Evolutionary conservation across 2,329 filamentous ascomycete genomes (phyloP).

Genomic region (Colletotrichum sp.): DNA sequence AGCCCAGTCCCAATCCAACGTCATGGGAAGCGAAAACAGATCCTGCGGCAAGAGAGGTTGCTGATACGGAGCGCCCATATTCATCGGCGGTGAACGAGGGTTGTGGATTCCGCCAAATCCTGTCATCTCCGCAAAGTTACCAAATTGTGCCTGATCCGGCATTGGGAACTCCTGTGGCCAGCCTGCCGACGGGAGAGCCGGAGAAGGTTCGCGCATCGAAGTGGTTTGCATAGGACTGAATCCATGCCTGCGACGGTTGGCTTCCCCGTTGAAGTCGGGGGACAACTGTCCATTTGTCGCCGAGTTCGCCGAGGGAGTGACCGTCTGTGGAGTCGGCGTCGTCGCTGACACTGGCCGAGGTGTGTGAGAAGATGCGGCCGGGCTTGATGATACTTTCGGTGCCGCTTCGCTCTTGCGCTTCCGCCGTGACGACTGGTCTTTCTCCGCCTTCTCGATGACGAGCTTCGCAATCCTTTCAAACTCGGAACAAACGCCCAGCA

Average conservation of each 20-base stretch:
- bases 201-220: slow-evolving; percentile 47
- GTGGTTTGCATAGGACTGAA: slow-evolving; percentile 42
- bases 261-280: slow-evolving; percentile 23
- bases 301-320: not conserved
- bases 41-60: slow-evolving; percentile 92
- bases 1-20: slow-evolving; percentile 85
- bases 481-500: slow-evolving; percentile 93
- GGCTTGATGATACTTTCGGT: slow-evolving; percentile 22
- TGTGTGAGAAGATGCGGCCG: slow-evolving; percentile 32
- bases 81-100: slow-evolving; percentile 38
- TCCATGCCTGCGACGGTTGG: slow-evolving; percentile 13
- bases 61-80: slow-evolving; percentile 59
- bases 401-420: slow-evolving; percentile 80
- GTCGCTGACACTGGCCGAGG: slow-evolving; percentile 31
- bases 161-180: slow-evolving; percentile 54
- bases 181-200: slow-evolving; percentile 45
- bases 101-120: slow-evolving; percentile 43
- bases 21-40: slow-evolving; percentile 95
- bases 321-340: slow-evolving; percentile 33
- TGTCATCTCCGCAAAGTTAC: slow-evolving; percentile 50
- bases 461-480: slow-evolving; percentile 93
- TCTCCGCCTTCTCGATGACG: slow-evolving; percentile 90
- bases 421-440: slow-evolving; percentile 77
- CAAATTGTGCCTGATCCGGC: slow-evolving; percentile 40
- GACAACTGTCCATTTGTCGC: slow-evolving; percentile 20